Evolutionary conservation across 2,329 filamentous ascomycete genomes (phyloP).

Genomic region (Botrytis deweyae): DNA sequence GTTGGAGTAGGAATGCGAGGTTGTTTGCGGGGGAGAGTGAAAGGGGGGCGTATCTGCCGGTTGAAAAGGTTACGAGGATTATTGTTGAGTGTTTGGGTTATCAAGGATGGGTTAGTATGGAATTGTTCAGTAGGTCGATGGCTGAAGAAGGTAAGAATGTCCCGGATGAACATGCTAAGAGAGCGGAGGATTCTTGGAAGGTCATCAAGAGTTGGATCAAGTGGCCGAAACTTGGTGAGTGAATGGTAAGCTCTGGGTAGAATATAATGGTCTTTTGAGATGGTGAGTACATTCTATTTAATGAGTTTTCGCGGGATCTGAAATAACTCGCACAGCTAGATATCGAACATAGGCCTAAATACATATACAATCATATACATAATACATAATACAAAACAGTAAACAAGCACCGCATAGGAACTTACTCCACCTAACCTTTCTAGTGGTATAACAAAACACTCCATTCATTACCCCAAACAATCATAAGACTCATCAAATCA

Average conservation of each 20-base stretch:
- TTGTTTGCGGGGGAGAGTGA: slow-evolving; percentile 62
- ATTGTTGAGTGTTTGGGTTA: slow-evolving; percentile 54
- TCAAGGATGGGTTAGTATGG: slow-evolving; percentile 57
- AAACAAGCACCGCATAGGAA: background rate
- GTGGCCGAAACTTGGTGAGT: slow-evolving; percentile 12
- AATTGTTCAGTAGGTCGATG: slow-evolving; percentile 57
- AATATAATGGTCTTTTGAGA: background rate
- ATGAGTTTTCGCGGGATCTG: background rate
- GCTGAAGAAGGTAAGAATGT: slow-evolving; percentile 45
- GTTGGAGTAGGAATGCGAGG: slow-evolving; percentile 73
- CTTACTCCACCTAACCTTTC: background rate
- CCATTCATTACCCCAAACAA: background rate
- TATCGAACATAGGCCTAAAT: background rate
- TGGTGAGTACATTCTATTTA: background rate
- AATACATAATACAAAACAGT: background rate
- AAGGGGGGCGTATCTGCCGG: slow-evolving; percentile 56
- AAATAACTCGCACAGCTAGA: background rate
- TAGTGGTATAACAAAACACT: background rate
- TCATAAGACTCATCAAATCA: background rate
- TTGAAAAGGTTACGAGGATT: slow-evolving; percentile 50
- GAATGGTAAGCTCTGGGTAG: background rate
- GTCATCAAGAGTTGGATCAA: slow-evolving; percentile 24
- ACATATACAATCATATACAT: background rate
- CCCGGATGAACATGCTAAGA: slow-evolving; percentile 51
- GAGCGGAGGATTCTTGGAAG: slow-evolving; percentile 52